Conservation (phyloP, 148 eudicot species). For the Chenopodium album region DNA sequence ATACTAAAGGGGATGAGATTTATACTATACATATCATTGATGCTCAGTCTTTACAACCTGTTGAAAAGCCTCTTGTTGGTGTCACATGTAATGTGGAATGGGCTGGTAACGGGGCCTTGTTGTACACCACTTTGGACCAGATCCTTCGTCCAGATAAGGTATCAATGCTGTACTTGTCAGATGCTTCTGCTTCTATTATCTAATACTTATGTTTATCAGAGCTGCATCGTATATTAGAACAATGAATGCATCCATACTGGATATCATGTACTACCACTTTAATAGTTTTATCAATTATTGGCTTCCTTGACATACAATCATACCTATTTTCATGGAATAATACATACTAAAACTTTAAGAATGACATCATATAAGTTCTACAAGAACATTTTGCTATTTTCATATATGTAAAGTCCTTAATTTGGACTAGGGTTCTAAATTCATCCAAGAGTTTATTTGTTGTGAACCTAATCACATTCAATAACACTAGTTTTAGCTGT, state of each 20-base stretch:
- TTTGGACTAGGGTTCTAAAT: too few relatives aligned
- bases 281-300: too few relatives aligned
- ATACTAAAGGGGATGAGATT: slow-evolving; percentile 92
- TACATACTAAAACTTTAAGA: too few relatives aligned
- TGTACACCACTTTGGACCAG: slow-evolving; percentile 79
- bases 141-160: slow-evolving; percentile 92
- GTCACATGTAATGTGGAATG: slow-evolving; percentile 68
- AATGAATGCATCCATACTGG: slow-evolving; percentile 1
- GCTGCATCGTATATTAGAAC: neutral
- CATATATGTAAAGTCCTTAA: too few relatives aligned
- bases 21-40: slow-evolving; percentile 64
- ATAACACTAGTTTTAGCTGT: too few relatives aligned
- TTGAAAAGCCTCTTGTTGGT: slow-evolving; percentile 67
- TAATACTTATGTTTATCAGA: neutral
- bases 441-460: too few relatives aligned
- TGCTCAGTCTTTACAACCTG: slow-evolving; percentile 52
- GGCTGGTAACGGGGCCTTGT: slow-evolving; percentile 80
- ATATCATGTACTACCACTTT: neutral
- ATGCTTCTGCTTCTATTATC: neutral
- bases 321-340: too few relatives aligned
- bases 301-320: too few relatives aligned
- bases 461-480: too few relatives aligned
- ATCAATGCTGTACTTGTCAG: slow-evolving; percentile 5
- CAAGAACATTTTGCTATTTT: too few relatives aligned
- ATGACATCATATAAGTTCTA: too few relatives aligned